A percentile compares a stretch with the other conserved stretches of the same genome.
These are phyloP conservation scores for Aspergillus sclerotialis DNA, from an alignment of 2,329 filamentous ascomycete genomes.

Conservation along the genomic window DNA sequence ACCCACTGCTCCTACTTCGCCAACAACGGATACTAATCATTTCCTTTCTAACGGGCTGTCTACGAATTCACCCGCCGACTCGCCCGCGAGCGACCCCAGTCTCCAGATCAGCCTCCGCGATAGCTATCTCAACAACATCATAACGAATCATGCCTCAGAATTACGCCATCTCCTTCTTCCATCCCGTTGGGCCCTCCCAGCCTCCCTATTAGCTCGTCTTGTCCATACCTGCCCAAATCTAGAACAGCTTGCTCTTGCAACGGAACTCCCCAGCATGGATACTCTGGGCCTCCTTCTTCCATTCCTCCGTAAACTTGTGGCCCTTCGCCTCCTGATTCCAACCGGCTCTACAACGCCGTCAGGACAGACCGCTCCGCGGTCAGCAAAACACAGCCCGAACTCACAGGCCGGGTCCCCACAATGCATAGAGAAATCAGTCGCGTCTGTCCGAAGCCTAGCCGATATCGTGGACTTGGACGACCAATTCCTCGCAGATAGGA, in stretches of 20 bases:
- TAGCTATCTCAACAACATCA: conserved; percentile 46
- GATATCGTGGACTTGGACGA: conserved; percentile 34
- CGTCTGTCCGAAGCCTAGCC: conserved; percentile 18
- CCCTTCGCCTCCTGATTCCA: conserved; percentile 35
- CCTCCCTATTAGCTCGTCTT: conserved; percentile 43
- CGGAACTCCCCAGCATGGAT: conserved; percentile 35
- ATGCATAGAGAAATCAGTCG: conserved; percentile 5
- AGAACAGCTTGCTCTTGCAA: conserved; percentile 51
- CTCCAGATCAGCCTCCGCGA: conserved; percentile 29
- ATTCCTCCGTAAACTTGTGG: conserved; percentile 33
- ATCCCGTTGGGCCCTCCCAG: conserved; percentile 48
- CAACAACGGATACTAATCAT: conserved; percentile 12
- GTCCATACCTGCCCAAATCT: conserved; percentile 51
- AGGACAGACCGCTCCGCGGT: background rate
- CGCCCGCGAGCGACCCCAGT: conserved; percentile 17
- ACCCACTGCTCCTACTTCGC: conserved; percentile 21
- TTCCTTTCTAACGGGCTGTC: conserved; percentile 10
- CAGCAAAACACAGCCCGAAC: background rate
- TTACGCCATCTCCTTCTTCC: conserved; percentile 52
- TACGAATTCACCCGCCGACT: conserved; percentile 17
- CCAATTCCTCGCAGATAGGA: conserved; percentile 20
- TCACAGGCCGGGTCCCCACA: no score
- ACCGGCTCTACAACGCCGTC: conserved; percentile 10
- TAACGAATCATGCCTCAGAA: conserved; percentile 43
- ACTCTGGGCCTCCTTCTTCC: conserved; percentile 32